Evolutionary conservation across 805 yeast genomes (phyloP).

Genomic region (Saccharomycopsis olivae): DNA sequence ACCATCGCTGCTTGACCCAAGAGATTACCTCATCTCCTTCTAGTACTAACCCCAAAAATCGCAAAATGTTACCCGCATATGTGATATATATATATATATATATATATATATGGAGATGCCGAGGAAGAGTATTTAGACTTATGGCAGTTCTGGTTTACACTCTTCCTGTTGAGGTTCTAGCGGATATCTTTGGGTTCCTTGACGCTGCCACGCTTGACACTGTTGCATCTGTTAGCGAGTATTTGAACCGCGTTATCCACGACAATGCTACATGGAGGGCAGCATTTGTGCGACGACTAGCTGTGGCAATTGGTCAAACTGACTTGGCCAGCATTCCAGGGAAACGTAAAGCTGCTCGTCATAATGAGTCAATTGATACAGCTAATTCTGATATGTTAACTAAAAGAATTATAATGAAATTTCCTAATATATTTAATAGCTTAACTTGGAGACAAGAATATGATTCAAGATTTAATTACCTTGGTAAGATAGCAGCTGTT

Average conservation of each 20-base stretch:
- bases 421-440: slow-evolving; percentile 12
- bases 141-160: too few relatives aligned
- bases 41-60: too few relatives aligned
- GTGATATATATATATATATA: too few relatives aligned
- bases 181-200: slow-evolving; percentile 13
- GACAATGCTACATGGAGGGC: slow-evolving; percentile 13
- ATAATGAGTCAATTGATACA: not conserved
- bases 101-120: too few relatives aligned
- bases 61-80: too few relatives aligned
- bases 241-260: slow-evolving; percentile 12
- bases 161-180: slow-evolving; percentile 14
- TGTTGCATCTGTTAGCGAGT: slow-evolving; percentile 6
- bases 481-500: slow-evolving; percentile 7
- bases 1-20: too few relatives aligned
- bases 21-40: too few relatives aligned
- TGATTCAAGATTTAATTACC: slow-evolving; percentile 4
- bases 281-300: slow-evolving; percentile 6
- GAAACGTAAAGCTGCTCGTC: slow-evolving; percentile 4
- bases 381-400: slow-evolving; percentile 2
- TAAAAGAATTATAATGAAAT: slow-evolving; percentile 2
- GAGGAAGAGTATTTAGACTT: too few relatives aligned
- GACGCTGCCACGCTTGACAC: slow-evolving; percentile 10
- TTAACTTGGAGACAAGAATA: slow-evolving; percentile 14
- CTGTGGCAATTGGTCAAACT: not conserved
- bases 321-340: slow-evolving; percentile 10